Evolutionary conservation across 129 eudicot genomes (phyloP).

Genomic region (Silybum marianum): DNA sequence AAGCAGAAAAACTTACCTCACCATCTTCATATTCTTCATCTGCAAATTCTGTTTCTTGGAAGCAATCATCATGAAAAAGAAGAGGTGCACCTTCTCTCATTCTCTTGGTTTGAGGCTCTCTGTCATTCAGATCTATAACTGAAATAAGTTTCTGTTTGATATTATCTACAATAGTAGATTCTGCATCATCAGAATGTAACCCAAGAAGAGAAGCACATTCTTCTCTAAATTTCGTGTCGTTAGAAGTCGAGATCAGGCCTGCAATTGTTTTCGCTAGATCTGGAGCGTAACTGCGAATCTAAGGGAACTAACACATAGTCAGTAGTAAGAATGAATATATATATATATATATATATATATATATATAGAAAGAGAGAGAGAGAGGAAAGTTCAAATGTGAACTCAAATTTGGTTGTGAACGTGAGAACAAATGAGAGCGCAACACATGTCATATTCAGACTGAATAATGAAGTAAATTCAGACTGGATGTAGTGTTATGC

Average conservation of each 20-base stretch:
- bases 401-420: no score
- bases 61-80: constrained; percentile 58
- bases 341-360: no score
- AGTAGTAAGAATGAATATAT: background rate
- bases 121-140: constrained; percentile 61
- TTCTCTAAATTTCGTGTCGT: constrained; percentile 59
- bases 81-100: constrained; percentile 46
- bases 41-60: constrained; percentile 41
- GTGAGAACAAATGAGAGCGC: no score
- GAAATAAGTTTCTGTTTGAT: constrained; percentile 65
- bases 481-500: no score
- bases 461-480: no score
- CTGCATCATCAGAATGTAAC: constrained; percentile 40
- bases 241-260: constrained; percentile 72
- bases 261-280: constrained; percentile 91
- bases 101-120: constrained; percentile 44
- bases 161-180: constrained; percentile 49
- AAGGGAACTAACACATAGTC: constrained; percentile 14
- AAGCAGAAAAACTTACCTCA: constrained; percentile 42
- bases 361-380: no score
- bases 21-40: constrained; percentile 62
- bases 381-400: no score
- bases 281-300: constrained; percentile 87
- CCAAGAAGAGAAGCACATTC: constrained; percentile 84
- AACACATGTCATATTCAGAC: no score